Base-by-base conservation (phyloP, 148 eudicot genomes). In the Gaultheria prostrata region DNA sequence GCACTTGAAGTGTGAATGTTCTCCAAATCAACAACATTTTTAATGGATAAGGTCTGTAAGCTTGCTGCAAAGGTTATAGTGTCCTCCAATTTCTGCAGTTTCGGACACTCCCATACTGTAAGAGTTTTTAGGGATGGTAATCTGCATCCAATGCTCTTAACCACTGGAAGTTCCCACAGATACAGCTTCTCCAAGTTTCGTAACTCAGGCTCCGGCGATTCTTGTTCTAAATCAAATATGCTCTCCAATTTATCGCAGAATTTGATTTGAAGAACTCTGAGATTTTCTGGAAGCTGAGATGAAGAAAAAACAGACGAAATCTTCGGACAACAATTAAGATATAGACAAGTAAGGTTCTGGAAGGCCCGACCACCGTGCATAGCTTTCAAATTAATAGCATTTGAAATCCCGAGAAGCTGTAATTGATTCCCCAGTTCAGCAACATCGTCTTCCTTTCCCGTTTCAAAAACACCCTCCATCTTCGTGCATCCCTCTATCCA, bases 401-500 rank as follows among this genome's bases (percentile, higher is more conserved):
- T 82, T 9, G 88, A 87, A 63, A 89, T 50, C 39, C 77, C 75
- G 12, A 89, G 57, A 70, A 80, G 54, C 84, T 87, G 80, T 69
- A 79, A 51, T 35, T 59, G 21, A 59, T 8, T 53, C 14, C 43
- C 73, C 43, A 77, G 61, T 67, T 69, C 54, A 50, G 81, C 65
- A 76, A 73, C 72, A 21, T 46, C 63, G 10, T 54, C 81, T 3
- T 24, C n/a, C 79, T 87, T 75, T 28, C 76, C 21, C 9, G 33
- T 61, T 21, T 18, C 30, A n/a, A 85, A 71, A 63, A 83, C 20
- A 53, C 69, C 59, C 80, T 77, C 45, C 83, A 87, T 81, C 45
- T 84, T 21, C 3, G 26, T 17, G 82, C 91, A 89, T 14, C 89
- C 85, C 82, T 87, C 86, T 46, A 89, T 82, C 89, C 89, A 89